A percentile compares a stretch with the other conserved stretches of the same genome.
Evolutionary conservation across 768 basidiomycete genomes (phyloP).

Genomic region (Xerocomus brunneocitrinus): DNA sequence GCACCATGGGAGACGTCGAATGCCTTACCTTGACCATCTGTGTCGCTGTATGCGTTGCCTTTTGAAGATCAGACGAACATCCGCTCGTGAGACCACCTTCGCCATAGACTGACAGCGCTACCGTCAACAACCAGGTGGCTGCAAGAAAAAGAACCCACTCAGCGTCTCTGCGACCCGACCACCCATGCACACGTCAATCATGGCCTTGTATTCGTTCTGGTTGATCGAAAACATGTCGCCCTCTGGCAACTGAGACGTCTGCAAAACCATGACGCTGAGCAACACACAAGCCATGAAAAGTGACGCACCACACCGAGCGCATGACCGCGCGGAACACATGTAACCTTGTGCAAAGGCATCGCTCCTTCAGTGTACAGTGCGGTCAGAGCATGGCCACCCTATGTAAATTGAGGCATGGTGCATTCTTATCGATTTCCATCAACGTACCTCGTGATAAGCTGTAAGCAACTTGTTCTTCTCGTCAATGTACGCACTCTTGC

Average conservation of each 20-base stretch:
- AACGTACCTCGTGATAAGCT: constrained; percentile 87
- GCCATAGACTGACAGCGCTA: constrained; percentile 71
- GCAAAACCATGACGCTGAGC: constrained; percentile 13
- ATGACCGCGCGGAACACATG: constrained; percentile 94
- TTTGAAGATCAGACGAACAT: constrained; percentile 80
- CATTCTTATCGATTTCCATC: not conserved
- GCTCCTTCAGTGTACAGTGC: constrained; percentile 93
- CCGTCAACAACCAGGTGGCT: constrained; percentile 3
- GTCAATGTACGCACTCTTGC: constrained; percentile 85
- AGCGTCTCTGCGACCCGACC: constrained; percentile 94
- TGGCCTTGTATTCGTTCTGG: constrained; percentile 68
- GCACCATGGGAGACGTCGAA: not conserved
- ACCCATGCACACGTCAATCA: constrained; percentile 90
- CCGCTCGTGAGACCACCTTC: constrained; percentile 86
- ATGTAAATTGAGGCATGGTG: constrained; percentile 8
- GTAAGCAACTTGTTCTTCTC: constrained; percentile 84
- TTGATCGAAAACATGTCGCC: constrained; percentile 71
- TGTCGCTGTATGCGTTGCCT: constrained; percentile 75
- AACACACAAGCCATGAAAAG: not conserved
- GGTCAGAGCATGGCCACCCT: constrained; percentile 93
- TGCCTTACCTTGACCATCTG: constrained; percentile 82
- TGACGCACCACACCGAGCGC: constrained; percentile 77
- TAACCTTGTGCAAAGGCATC: constrained; percentile 96
- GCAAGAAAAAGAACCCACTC: constrained; percentile 40
- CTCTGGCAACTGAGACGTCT: constrained; percentile 78